Conservation (phyloP, 116 monocot species). For the Dioscorea cayenensis region DNA sequence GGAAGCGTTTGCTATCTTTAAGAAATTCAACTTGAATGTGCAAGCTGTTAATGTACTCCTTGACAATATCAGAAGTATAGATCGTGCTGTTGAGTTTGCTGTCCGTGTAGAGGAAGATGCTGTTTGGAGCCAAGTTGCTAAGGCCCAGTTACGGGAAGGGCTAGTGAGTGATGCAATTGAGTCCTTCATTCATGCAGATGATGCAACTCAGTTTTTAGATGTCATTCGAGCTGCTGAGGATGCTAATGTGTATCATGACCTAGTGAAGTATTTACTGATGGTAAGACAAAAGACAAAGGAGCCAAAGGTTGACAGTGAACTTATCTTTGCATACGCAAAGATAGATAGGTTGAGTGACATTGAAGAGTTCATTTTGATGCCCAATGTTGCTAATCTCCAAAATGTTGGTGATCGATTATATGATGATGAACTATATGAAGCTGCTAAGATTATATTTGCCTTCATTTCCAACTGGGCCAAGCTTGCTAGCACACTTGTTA, state of each 20-base stretch:
- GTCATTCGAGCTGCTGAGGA: slow-evolving; percentile 90
- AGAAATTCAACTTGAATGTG: slow-evolving; percentile 99
- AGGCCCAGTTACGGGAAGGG: slow-evolving; percentile 90
- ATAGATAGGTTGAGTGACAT: slow-evolving; percentile 89
- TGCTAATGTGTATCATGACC: slow-evolving; percentile 85
- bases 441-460: slow-evolving; percentile 91
- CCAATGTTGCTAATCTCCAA: slow-evolving; percentile 98
- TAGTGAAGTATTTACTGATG: slow-evolving; percentile 92
- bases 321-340: slow-evolving; percentile 97
- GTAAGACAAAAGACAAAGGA: slow-evolving; percentile 91
- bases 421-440: slow-evolving; percentile 92
- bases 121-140: slow-evolving; percentile 96
- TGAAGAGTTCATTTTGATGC: slow-evolving; percentile 98
- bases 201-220: slow-evolving; percentile 83
- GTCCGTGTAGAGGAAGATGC: slow-evolving; percentile 97
- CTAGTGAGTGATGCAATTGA: slow-evolving; percentile 94
- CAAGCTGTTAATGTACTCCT: slow-evolving; percentile 91
- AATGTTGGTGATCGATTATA: slow-evolving; percentile 86
- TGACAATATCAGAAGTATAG: slow-evolving; percentile 89
- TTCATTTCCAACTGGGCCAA: slow-evolving; percentile 99
- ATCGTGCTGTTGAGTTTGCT: slow-evolving; percentile 88
- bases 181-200: slow-evolving; percentile 97
- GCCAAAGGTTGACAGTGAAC: slow-evolving; percentile 90
- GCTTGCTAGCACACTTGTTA: slow-evolving; percentile 76
- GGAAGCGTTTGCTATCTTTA: slow-evolving; percentile 97